A percentile compares a stretch with the other conserved stretches of the same genome.
Conservation (phyloP, 352 stramenopile genomes). For the Blastocystis sp. region DNA sequence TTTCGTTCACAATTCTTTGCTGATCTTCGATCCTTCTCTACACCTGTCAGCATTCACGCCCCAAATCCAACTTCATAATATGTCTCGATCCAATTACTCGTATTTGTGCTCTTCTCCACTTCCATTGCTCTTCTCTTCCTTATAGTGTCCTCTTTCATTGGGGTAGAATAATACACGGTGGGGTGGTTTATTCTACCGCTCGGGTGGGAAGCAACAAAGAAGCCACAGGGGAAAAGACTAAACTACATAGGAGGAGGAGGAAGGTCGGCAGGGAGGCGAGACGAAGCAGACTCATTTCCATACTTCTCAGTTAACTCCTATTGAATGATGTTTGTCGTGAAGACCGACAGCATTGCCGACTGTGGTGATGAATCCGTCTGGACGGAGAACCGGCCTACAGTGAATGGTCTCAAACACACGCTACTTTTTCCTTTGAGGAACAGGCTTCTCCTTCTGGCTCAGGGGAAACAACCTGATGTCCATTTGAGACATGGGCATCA, state of each 20-base stretch:
- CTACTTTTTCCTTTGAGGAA: no score
- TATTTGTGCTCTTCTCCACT: conserved; percentile 6
- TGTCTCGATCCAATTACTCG: conserved; percentile 37
- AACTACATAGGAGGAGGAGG: background rate
- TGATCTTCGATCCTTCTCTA: conserved; percentile 89
- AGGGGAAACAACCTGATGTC: background rate
- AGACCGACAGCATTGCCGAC: background rate
- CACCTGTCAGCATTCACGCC: background rate
- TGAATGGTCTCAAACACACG: no score
- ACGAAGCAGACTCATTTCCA: background rate
- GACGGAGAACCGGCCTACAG: background rate
- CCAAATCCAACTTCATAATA: conserved; percentile 38
- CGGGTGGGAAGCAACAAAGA: background rate
- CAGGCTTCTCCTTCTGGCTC: background rate
- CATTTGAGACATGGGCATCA: background rate
- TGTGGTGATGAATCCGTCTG: background rate
- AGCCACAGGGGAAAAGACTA: background rate
- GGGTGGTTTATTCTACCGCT: conserved; percentile 6
- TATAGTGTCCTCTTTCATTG: background rate
- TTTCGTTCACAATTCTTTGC: conserved; percentile 86
- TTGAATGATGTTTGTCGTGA: background rate
- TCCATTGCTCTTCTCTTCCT: conserved; percentile 50
- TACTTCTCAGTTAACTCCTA: background rate
- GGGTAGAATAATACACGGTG: background rate
- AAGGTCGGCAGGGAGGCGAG: background rate